A percentile compares a stretch with the other conserved stretches of the same genome.
Conservation (phyloP, 1,139 yeast genomes). For the Pneumocystis jirovecii region DNA sequence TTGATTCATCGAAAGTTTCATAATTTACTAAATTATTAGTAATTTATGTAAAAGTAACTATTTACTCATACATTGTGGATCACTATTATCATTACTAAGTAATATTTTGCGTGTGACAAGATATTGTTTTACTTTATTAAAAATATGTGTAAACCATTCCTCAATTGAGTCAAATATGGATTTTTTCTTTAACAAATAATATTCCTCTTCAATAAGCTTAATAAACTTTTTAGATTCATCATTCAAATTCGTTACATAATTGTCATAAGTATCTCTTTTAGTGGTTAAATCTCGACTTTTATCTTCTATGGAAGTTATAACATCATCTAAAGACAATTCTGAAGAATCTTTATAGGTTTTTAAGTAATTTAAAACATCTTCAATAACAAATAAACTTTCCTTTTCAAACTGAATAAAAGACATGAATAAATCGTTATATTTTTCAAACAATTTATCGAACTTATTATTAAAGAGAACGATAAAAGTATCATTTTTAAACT, state of each 20-base stretch:
- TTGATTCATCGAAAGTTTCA: not conserved
- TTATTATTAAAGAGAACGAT: not conserved
- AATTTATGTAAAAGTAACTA: not conserved
- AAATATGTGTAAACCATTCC: not conserved
- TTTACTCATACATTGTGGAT: not conserved
- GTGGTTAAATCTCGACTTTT: not conserved
- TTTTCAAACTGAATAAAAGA: not conserved
- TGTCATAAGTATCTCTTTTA: not conserved
- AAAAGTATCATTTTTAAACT: not conserved
- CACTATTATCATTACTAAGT: not conserved
- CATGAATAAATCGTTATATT: not conserved
- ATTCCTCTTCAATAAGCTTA: not conserved
- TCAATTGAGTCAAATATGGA: not conserved
- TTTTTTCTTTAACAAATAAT: not conserved
- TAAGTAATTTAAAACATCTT: not conserved
- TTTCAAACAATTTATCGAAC: not conserved
- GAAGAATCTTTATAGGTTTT: not conserved
- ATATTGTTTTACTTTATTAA: not conserved
- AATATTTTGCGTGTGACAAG: not conserved
- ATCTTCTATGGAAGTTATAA: not conserved
- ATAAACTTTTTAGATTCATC: not conserved
- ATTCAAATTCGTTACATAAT: not conserved
- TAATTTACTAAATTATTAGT: not conserved
- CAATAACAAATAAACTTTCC: not conserved
- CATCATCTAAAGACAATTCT: not conserved